phyloP scores from a whole-genome alignment of 2,329 filamentous ascomycete species.

The Coniochaeta sp. region DNA sequence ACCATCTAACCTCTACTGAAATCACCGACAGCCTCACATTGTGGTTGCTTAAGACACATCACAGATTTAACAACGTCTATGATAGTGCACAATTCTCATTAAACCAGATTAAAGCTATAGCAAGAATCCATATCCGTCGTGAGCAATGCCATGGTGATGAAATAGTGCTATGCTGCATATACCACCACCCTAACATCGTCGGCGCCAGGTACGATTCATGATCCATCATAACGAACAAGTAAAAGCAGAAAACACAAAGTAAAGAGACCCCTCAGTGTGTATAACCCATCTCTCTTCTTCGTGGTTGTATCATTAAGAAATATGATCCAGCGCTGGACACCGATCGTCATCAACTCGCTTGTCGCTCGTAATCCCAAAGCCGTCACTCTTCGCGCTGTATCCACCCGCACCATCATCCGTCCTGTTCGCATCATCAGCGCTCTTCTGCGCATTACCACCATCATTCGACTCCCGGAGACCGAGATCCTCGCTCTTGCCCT shows the following conservation, averaged over 20 bases:
- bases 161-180: neutral
- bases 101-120: neutral
- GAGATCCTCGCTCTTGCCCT: neutral
- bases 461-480: neutral
- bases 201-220: slow-evolving; percentile 7
- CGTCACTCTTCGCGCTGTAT: neutral
- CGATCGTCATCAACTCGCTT: neutral
- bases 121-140: neutral
- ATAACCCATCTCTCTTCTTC: neutral
- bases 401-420: neutral
- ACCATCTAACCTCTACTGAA: too few relatives aligned
- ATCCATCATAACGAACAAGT: slow-evolving; percentile 2
- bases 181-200: neutral
- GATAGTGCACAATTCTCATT: neutral
- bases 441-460: neutral
- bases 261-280: neutral
- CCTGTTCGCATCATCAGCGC: neutral
- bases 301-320: neutral
- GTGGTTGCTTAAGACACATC: neutral
- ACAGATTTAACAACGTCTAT: neutral
- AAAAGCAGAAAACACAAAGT: neutral
- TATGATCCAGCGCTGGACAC: neutral
- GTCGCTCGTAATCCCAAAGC: neutral
- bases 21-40: too few relatives aligned
- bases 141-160: neutral